Conservation (phyloP, 2,329 filamentous ascomycete genomes). For the Diaporthe sp. region DNA sequence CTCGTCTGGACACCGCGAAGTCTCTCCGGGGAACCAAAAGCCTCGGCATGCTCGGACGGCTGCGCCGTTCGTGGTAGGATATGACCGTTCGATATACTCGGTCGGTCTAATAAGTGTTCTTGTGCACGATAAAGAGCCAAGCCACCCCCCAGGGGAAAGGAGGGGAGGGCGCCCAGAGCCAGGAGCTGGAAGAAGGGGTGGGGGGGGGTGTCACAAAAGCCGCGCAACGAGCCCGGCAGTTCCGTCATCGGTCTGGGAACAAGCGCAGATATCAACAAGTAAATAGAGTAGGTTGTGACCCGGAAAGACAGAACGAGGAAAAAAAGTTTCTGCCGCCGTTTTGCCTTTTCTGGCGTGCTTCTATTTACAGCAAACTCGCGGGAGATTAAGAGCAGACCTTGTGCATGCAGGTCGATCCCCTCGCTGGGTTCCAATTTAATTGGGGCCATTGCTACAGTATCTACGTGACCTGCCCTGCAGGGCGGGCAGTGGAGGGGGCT, state of each 20-base stretch:
- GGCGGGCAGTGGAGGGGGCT: neutral
- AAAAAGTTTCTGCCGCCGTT: conserved; percentile 25
- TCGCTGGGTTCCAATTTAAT: conserved; percentile 27
- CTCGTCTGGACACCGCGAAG: neutral
- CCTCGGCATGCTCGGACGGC: conserved; percentile 16
- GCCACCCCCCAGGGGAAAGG: conserved; percentile 20
- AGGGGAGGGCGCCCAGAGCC: conserved; percentile 11
- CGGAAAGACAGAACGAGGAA: neutral
- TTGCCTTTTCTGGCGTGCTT: conserved; percentile 20
- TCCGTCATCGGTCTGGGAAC: conserved; percentile 20
- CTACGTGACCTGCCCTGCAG: conserved; percentile 15
- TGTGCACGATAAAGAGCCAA: conserved; percentile 1
- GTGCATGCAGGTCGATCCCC: conserved; percentile 26
- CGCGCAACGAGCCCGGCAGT: conserved; percentile 13
- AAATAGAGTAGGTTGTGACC: conserved; percentile 21
- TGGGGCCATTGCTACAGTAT: conserved; percentile 19
- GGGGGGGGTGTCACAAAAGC: neutral
- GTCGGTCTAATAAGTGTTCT: neutral
- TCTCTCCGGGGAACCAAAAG: neutral
- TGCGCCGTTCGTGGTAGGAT: neutral
- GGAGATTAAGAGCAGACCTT: conserved; percentile 19
- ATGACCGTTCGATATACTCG: conserved; percentile 15
- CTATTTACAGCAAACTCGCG: conserved; percentile 32
- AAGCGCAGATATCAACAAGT: conserved; percentile 10
- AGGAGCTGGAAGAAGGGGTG: neutral